Base-by-base conservation (phyloP, 2,329 filamentous ascomycete genomes). In the Trichoderma polysporum region DNA sequence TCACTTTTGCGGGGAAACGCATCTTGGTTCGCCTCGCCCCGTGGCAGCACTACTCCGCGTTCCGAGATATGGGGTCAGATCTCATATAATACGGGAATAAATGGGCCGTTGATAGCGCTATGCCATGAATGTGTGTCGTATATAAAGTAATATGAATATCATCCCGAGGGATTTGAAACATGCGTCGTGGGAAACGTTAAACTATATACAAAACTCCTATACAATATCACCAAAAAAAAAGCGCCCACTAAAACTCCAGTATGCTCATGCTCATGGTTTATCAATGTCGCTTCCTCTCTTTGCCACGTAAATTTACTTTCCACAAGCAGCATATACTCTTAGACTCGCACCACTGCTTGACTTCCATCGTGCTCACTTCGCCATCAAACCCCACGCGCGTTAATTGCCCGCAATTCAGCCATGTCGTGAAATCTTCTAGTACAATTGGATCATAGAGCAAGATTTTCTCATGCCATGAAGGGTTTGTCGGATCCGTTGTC, bases 381-480 rank as follows among this genome's bases (percentile, higher is more conserved):
- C 83, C 84, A 70, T 92, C 89, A 72, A 86, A 90, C 0, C 88
- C 88, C 0, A 88, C 84, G 3, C 82, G 81, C 13, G 83, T 84
- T 52, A 94, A 78, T 27, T 88, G 86, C 13, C 90, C 90, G 3
- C 84, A 84, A 71, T 97, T 97, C 17, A 98, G 79, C 91, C 93
- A 98, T 0, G 81, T 79, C 0, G 94, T 86, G 15, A 99, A 81
- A 70, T 97, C 93, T 78, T 98, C 94, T 0, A 97, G 79, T 1
- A 95, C 84, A 50, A 99, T 90, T 0, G 94, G 93, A 73, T 98
- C 94, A 75, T 96, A 98, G 76, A 98, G 87, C 6, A 98, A 82
- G 54, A 99, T 97, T 79, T 93, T 96, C 78, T 98, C 93, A 72
- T 96, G 85, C 92, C 94, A 98, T 2, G 87, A 93, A 15, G 87